Conservation (phyloP, 768 basidiomycete genomes). For the Tulasnella sp. region DNA sequence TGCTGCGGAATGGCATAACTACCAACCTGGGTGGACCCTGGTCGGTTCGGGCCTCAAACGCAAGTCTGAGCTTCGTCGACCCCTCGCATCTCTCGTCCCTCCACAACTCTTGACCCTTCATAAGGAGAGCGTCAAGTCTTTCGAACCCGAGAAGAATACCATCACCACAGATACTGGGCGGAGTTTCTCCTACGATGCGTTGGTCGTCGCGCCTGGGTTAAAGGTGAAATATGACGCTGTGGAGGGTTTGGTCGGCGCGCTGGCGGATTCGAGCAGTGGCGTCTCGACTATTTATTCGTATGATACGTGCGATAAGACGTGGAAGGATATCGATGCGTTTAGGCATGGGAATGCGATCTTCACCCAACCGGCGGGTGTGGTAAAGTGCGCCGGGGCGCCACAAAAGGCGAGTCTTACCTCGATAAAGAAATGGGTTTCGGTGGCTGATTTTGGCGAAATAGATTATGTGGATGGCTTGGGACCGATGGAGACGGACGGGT, state of each 20-base stretch:
- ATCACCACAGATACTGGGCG: conserved; percentile 63
- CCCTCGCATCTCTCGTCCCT: conserved; percentile 63
- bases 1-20: conserved; percentile 70
- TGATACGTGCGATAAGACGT: conserved; percentile 80
- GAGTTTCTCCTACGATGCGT: conserved; percentile 64
- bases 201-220: conserved; percentile 84
- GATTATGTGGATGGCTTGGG: conserved; percentile 97
- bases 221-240: conserved; percentile 77
- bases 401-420: conserved; percentile 45
- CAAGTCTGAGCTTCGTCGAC: conserved; percentile 51
- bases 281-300: conserved; percentile 92
- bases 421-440: not conserved
- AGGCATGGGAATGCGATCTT: conserved; percentile 79
- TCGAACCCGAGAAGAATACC: conserved; percentile 64
- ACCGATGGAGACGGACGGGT: conserved; percentile 54
- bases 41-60: conserved; percentile 77
- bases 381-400: conserved; percentile 69
- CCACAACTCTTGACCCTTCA: conserved; percentile 53
- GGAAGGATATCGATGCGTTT: conserved; percentile 68
- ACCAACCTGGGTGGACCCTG: conserved; percentile 96
- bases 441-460: conserved; percentile 26
- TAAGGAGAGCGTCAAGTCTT: conserved; percentile 56
- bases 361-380: conserved; percentile 83
- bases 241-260: conserved; percentile 59
- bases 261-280: conserved; percentile 64